phyloP scores from a whole-genome alignment of 2,329 filamentous ascomycete genomes.

The Lasiodiplodia hormozganensis region DNA sequence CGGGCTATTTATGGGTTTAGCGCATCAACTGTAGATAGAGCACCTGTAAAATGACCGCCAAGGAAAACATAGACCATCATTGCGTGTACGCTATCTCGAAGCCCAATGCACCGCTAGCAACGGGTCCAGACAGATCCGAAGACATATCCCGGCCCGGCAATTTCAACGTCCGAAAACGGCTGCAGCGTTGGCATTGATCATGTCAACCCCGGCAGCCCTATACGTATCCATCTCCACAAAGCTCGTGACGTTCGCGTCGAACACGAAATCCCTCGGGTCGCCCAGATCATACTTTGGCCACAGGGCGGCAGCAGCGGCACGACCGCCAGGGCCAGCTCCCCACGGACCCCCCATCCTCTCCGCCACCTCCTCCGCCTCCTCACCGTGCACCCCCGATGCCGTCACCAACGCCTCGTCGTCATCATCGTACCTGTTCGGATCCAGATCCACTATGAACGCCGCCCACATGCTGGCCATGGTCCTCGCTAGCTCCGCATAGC shows the following conservation, averaged over 20 bases:
- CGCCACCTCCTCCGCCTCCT: slow-evolving; percentile 34
- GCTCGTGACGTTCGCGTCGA: slow-evolving; percentile 53
- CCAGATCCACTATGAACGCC: slow-evolving; percentile 50
- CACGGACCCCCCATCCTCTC: neutral
- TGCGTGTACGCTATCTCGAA: neutral
- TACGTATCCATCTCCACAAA: slow-evolving; percentile 53
- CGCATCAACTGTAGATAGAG: neutral
- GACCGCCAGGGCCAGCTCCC: neutral
- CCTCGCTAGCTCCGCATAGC: slow-evolving; percentile 47
- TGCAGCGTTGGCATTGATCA: slow-evolving; percentile 44
- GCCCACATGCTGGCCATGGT: slow-evolving; percentile 55
- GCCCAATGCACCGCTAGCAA: neutral
- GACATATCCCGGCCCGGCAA: neutral
- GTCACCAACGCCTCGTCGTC: neutral
- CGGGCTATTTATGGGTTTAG: neutral
- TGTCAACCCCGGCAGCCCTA: slow-evolving; percentile 52
- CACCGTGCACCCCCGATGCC: slow-evolving; percentile 4
- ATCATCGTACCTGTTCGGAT: slow-evolving; percentile 45
- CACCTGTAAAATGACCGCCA: neutral
- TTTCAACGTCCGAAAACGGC: slow-evolving; percentile 2
- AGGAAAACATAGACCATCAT: neutral
- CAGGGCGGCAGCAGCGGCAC: slow-evolving; percentile 2
- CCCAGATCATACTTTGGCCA: slow-evolving; percentile 52
- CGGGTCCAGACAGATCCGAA: neutral
- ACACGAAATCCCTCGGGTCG: slow-evolving; percentile 51